Evolutionary conservation across 805 yeast species (phyloP), one percentile per base, ranked within the genome.

Genomic region (Yarrowia divulgata): DNA sequence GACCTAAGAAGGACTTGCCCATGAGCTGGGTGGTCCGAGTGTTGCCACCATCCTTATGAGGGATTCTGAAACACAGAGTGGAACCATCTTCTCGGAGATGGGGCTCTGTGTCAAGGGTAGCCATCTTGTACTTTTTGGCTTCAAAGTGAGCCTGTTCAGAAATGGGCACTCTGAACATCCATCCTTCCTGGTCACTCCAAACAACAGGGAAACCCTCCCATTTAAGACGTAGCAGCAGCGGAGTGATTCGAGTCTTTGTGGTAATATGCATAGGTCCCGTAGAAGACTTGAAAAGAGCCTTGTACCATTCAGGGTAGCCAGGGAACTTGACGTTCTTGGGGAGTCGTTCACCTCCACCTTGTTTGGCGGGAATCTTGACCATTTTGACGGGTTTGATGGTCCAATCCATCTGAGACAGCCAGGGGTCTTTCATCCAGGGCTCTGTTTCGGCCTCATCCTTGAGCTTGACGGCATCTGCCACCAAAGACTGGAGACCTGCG

Each of bases 271-370:
- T 82, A 23, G 80, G 82, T 2, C 79, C 77, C 7, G 73, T 71
- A 13, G 81, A 78, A 10, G 78, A 73, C 0, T 82, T 79, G 72
- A 81, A 80, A 60, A 87, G 73, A 14, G 87, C 87, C 70, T 90
- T 85, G 77, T 91, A 96, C 99, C 99, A 95, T 72, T 89, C 89
- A 0, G 99, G 99, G 74, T 84, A 91, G 0, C 97, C 98, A 0
- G 97, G 96, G 58, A 91, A 75, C 73, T 86, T 92, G 77, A 91
- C 97, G 34, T 85, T 87, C 39, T 74, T 75, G 7, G 73, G 75
- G 14, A 77, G 70, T 1, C 77, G 73, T 7, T 75, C 77, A 1
- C 74, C 77, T 32, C 81, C 83, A 0, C 91, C 90, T 3, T 79
- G 79, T 1, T 95, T 97, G 46, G 85, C 82, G 12, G 69, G 69